Evolutionary conservation across 2,329 filamentous ascomycete species (phyloP), one percentile per base, ranked within the genome.

Genomic region (Byssoonygena ceratinophila): DNA sequence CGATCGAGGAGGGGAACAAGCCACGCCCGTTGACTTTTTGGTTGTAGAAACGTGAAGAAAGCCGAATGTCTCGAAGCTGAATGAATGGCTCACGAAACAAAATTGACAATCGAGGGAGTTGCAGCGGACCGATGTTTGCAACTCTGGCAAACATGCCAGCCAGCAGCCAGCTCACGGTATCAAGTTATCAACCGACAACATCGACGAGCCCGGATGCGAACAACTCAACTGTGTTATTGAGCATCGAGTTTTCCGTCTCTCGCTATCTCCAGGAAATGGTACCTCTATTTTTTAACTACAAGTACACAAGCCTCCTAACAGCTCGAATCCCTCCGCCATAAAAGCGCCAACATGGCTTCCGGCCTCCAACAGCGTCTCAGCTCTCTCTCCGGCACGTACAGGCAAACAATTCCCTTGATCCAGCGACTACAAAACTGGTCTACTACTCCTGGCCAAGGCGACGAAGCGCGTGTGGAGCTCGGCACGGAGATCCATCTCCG

Each of bases 401-500:
- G 74, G 60, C 66, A 74, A 36, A 75, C 74, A 3, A 71, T 76
- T 25, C 71, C 74, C 43, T 74, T 82, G 32, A 77, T 83, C 51
- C 70, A 75, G 51, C 74, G 78, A 32, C 68, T 83, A 16, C 70
- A 75, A 57, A 80, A 75, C 65, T 75, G 83, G 63, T 83, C 64
- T 68, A 82, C 70, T 71, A 82, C 74, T 74, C 80, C 66, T 9
- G 70, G 75, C 66, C 63, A 85, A 78, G 74, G 85, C 76, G 70
- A 83, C 73, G 76, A 80, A 57, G 74, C 76, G 4, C 80, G 84
- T 52, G 67, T 83, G 18, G 89, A 95, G 69, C 78, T 96, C 31
- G 80, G 81, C 58, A 76, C 80, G 20, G 89, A 96, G 66, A 94
- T 96, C 57, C 82, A 84, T 59, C 82, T 87, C 62, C 78, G 79